phyloP scores from a whole-genome alignment of 768 basidiomycete species.

The Leucosporidium creatinivorum region DNA sequence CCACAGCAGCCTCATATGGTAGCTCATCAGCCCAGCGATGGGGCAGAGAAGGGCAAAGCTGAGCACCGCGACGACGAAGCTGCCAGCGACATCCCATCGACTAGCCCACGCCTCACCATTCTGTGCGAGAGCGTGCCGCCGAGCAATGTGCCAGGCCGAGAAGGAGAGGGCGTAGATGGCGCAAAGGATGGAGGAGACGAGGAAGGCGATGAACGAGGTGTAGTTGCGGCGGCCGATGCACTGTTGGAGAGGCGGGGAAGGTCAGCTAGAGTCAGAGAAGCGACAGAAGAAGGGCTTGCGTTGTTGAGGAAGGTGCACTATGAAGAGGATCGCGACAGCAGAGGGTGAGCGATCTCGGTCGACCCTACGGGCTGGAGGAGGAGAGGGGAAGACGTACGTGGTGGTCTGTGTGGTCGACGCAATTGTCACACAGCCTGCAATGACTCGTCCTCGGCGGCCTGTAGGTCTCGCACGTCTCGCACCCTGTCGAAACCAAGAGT shows the following conservation, averaged over 20 bases:
- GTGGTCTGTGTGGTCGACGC: slow-evolving; percentile 90
- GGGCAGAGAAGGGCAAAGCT: slow-evolving; percentile 7
- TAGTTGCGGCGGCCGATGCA: slow-evolving; percentile 94
- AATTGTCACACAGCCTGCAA: slow-evolving; percentile 97
- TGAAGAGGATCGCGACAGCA: not conserved
- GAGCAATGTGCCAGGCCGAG: slow-evolving; percentile 26
- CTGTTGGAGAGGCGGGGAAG: not conserved
- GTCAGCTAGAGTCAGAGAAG: no score
- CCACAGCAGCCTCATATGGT: slow-evolving; percentile 31
- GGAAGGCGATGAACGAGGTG: slow-evolving; percentile 77
- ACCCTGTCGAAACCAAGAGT: slow-evolving; percentile 48
- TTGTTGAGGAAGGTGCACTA: slow-evolving; percentile 63
- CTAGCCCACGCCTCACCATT: not conserved
- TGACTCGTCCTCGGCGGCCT: slow-evolving; percentile 90
- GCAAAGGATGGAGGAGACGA: slow-evolving; percentile 59
- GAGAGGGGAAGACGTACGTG: slow-evolving; percentile 52
- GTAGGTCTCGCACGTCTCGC: slow-evolving; percentile 84
- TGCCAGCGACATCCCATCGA: slow-evolving; percentile 26
- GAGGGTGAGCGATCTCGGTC: no score
- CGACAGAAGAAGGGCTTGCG: not conserved
- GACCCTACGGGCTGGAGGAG: not conserved
- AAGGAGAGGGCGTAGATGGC: slow-evolving; percentile 24
- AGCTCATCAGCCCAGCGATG: slow-evolving; percentile 20
- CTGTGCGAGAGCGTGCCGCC: not conserved
- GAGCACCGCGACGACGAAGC: slow-evolving; percentile 16